Evolutionary conservation across 176 grass and related monocot species (phyloP).

Genomic region (Urochloa ruziziensis): DNA sequence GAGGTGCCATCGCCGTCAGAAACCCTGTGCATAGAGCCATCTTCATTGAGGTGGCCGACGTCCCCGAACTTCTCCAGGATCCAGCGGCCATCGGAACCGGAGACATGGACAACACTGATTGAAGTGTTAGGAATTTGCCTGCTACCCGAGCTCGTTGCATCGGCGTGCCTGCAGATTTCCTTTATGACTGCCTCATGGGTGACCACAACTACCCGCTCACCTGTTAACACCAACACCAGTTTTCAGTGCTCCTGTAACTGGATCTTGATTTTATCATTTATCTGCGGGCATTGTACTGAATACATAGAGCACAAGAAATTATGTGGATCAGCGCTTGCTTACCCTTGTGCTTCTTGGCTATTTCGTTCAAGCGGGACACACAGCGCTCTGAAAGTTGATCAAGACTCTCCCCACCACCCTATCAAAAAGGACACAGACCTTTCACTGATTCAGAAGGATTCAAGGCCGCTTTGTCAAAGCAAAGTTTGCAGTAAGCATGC

Average conservation of each 20-base stretch:
- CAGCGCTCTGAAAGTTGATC: constrained; percentile 43
- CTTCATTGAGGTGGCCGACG: constrained; percentile 28
- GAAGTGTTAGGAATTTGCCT: constrained; percentile 46
- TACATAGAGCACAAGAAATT: background rate
- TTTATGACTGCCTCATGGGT: constrained; percentile 44
- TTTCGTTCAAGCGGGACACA: constrained; percentile 44
- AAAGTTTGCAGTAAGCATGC: background rate
- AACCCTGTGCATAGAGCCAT: constrained; percentile 14
- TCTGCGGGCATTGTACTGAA: too few relatives aligned
- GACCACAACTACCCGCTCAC: constrained; percentile 58
- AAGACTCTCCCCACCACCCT: constrained; percentile 77
- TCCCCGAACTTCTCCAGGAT: constrained; percentile 44
- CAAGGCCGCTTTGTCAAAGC: background rate
- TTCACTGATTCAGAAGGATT: background rate
- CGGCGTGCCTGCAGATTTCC: constrained; percentile 42
- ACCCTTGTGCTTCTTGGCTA: constrained; percentile 57
- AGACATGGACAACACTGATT: constrained; percentile 40
- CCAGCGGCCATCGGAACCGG: constrained; percentile 31
- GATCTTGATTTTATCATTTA: too few relatives aligned
- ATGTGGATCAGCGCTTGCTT: background rate
- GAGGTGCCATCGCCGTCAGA: constrained; percentile 49
- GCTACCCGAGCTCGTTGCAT: background rate
- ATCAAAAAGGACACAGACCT: background rate
- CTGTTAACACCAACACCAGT: background rate
- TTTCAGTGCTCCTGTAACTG: too few relatives aligned